These are phyloP conservation scores for Aegilops speltoides DNA, from an alignment of 176 grass and related monocot species.

Conservation along the genomic window DNA sequence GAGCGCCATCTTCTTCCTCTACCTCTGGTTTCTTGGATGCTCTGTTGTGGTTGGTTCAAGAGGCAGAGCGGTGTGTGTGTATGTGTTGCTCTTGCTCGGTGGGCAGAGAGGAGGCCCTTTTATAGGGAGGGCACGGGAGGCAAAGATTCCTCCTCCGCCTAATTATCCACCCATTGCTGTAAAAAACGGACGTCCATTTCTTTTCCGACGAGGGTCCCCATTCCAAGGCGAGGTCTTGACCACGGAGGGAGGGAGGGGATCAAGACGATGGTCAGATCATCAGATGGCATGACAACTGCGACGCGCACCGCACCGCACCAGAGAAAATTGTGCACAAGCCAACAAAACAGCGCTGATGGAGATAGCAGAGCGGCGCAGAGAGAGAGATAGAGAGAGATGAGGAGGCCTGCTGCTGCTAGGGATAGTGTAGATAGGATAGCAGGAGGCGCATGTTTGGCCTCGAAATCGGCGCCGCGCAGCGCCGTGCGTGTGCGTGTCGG, in stretches of 20 bases:
- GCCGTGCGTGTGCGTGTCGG: not conserved
- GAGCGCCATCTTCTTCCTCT: slow-evolving; percentile 19
- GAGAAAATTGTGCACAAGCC: not conserved
- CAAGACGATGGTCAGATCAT: not conserved
- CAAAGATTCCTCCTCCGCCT: no score
- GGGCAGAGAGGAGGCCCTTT: no score
- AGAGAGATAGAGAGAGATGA: not conserved
- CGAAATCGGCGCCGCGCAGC: not conserved
- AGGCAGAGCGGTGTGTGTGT: not conserved
- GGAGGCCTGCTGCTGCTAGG: not conserved
- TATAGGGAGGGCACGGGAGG: not conserved
- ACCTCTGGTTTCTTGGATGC: not conserved
- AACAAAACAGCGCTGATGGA: not conserved
- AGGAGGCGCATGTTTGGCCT: slow-evolving; percentile 41
- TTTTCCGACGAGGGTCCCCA: no score
- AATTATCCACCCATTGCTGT: no score
- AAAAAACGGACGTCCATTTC: not conserved
- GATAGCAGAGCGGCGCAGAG: not conserved
- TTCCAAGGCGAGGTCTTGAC: not conserved
- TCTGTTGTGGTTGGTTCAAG: not conserved
- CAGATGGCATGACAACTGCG: no score
- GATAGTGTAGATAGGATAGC: not conserved
- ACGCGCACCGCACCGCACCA: no score
- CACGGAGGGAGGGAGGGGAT: not conserved
- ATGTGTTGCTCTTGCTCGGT: no score